These are phyloP conservation scores for Hericium erinaceus DNA, from an alignment of 768 basidiomycete species.

Conservation along the genomic window DNA sequence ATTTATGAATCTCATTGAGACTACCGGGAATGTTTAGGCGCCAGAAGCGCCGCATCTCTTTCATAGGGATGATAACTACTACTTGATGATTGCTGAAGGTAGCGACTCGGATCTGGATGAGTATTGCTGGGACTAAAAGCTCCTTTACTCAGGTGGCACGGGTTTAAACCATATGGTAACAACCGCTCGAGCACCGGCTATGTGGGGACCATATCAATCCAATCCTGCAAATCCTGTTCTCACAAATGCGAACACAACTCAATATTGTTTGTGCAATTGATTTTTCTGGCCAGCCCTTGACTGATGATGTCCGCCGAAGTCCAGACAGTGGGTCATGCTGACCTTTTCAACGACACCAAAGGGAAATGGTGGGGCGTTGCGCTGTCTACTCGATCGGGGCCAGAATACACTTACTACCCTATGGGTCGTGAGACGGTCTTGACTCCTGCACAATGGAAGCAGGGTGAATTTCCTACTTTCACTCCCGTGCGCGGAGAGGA, in stretches of 20 bases:
- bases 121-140: background rate
- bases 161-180: conserved; percentile 13
- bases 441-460: conserved; percentile 23
- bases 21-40: background rate
- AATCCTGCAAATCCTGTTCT: conserved; percentile 19
- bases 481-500: conserved; percentile 6
- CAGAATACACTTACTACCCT: conserved; percentile 4
- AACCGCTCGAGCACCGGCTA: conserved; percentile 23
- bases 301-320: conserved; percentile 12
- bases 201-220: conserved; percentile 21
- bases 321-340: conserved; percentile 31
- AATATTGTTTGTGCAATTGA: conserved; percentile 1
- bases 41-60: conserved; percentile 22
- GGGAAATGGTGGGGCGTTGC: conserved; percentile 23
- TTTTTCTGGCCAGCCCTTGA: background rate
- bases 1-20: background rate
- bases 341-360: conserved; percentile 24
- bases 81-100: conserved; percentile 30
- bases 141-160: conserved; percentile 19
- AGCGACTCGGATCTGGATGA: background rate
- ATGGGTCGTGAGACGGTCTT: conserved; percentile 30
- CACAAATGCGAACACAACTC: conserved; percentile 17
- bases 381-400: conserved; percentile 14
- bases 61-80: conserved; percentile 20
- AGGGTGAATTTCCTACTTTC: conserved; percentile 19